phyloP scores from a whole-genome alignment of 2,329 filamentous ascomycete genomes.

The Tolypocladium endophyticum region DNA sequence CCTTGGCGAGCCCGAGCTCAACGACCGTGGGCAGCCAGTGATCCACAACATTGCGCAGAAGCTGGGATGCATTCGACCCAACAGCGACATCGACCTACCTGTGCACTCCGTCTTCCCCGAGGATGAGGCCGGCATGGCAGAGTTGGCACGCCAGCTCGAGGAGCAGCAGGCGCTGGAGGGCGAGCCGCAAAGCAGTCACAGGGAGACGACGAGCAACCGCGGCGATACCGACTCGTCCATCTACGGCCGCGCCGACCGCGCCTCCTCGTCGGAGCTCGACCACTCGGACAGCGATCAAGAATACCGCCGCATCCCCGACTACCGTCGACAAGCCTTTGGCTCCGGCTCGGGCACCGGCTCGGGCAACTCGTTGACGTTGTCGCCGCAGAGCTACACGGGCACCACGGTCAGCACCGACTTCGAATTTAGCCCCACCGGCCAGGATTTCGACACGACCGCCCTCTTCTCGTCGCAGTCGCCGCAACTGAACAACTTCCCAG shows the following conservation, averaged over 20 bases:
- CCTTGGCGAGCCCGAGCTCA: constrained; percentile 52
- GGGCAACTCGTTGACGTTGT: constrained; percentile 34
- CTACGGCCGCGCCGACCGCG: constrained; percentile 26
- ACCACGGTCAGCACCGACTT: constrained; percentile 27
- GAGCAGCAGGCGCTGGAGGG: constrained; percentile 22
- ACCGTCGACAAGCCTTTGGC: constrained; percentile 37
- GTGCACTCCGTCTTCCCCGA: constrained; percentile 51
- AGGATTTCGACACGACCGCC: constrained; percentile 20
- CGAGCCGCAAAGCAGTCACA: constrained; percentile 17
- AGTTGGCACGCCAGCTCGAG: constrained; percentile 44
- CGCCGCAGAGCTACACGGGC: constrained; percentile 39
- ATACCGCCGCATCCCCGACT: constrained; percentile 22
- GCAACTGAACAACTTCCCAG: constrained; percentile 18
- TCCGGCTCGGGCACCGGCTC: constrained; percentile 11
- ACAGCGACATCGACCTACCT: constrained; percentile 49
- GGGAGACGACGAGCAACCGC: constrained; percentile 10
- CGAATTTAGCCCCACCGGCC: constrained; percentile 22
- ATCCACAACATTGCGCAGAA: constrained; percentile 56
- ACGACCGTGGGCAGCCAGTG: constrained; percentile 51
- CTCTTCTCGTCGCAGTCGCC: constrained; percentile 26
- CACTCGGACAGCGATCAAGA: constrained; percentile 41
- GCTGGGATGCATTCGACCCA: constrained; percentile 53
- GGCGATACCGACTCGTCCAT: constrained; percentile 2
- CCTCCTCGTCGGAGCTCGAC: constrained; percentile 44
- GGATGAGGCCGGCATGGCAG: constrained; percentile 45